phyloP scores from a whole-genome alignment of 495 filamentous ascomycete genomes.

The Immersiella caudata region DNA sequence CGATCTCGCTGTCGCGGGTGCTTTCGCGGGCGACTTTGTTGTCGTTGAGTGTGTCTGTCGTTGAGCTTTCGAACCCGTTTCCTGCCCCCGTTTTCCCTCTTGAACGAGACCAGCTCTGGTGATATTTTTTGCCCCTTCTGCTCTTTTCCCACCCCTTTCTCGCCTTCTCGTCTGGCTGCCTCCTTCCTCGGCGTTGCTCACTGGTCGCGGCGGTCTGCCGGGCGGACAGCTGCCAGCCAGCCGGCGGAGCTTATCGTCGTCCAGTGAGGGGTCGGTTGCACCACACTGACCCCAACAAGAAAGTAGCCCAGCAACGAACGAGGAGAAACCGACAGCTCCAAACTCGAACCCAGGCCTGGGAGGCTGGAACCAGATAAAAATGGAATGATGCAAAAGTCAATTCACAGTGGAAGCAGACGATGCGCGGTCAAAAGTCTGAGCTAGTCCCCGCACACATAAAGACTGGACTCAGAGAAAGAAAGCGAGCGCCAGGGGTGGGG shows the following conservation, averaged over 20 bases:
- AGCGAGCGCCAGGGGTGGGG: neutral
- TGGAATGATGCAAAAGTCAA: constrained; percentile 2
- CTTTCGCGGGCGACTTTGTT: neutral
- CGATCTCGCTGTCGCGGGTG: neutral
- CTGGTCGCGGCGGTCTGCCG: constrained; percentile 9
- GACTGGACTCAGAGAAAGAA: neutral
- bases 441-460: neutral
- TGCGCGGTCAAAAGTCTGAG: neutral
- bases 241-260: constrained; percentile 22
- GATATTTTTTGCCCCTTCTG: neutral
- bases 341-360: neutral
- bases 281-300: neutral
- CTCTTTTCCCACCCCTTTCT: constrained; percentile 5
- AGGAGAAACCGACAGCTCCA: neutral
- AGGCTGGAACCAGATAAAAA: neutral
- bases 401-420: constrained; percentile 4
- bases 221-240: constrained; percentile 30
- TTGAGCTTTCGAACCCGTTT: neutral
- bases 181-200: constrained; percentile 19
- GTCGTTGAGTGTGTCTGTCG: neutral
- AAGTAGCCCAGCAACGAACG: neutral
- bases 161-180: constrained; percentile 27
- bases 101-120: neutral
- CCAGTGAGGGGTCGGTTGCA: constrained; percentile 25
- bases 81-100: neutral